Percentiles rank a stretch among this genome's conserved stretches.
Evolutionary conservation across 2,329 filamentous ascomycete species (phyloP).

Genomic region (Diaporthe caulivora): DNA sequence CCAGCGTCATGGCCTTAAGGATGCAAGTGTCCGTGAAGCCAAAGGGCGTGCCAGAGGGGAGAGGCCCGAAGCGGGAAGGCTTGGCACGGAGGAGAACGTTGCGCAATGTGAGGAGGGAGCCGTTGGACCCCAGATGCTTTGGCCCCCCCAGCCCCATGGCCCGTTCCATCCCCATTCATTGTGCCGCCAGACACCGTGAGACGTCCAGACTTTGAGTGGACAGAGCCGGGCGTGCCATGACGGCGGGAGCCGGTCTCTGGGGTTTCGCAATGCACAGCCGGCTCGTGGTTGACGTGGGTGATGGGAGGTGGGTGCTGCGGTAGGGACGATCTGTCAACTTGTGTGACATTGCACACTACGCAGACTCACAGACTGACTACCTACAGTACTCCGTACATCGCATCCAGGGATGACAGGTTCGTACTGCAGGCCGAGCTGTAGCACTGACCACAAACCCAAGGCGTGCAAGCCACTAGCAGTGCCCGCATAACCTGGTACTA

Average conservation of each 20-base stretch:
- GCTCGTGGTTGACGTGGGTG: not conserved
- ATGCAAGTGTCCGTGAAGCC: slow-evolving; percentile 32
- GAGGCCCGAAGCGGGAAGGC: slow-evolving; percentile 31
- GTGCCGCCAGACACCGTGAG: not conserved
- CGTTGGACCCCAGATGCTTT: slow-evolving; percentile 18
- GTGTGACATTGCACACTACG: not conserved
- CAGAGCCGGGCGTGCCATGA: not conserved
- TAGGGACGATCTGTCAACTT: not conserved
- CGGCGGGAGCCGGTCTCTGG: slow-evolving; percentile 15
- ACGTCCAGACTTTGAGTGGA: not conserved
- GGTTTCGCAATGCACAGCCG: slow-evolving; percentile 5
- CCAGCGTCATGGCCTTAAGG: not conserved
- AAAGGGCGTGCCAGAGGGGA: slow-evolving; percentile 11
- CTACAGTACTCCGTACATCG: no score
- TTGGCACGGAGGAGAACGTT: slow-evolving; percentile 35
- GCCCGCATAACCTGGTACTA: no score
- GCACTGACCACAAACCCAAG: no score
- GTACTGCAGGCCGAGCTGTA: not conserved
- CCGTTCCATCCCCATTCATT: not conserved
- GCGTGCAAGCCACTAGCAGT: no score
- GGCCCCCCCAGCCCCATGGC: no score
- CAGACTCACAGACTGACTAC: no score
- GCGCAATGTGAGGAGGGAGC: slow-evolving; percentile 14
- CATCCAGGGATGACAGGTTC: no score
- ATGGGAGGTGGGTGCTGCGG: not conserved